These are phyloP conservation scores for Malus hybrid DNA, from an alignment of 331 rosid genomes.

Conservation along the genomic window DNA sequence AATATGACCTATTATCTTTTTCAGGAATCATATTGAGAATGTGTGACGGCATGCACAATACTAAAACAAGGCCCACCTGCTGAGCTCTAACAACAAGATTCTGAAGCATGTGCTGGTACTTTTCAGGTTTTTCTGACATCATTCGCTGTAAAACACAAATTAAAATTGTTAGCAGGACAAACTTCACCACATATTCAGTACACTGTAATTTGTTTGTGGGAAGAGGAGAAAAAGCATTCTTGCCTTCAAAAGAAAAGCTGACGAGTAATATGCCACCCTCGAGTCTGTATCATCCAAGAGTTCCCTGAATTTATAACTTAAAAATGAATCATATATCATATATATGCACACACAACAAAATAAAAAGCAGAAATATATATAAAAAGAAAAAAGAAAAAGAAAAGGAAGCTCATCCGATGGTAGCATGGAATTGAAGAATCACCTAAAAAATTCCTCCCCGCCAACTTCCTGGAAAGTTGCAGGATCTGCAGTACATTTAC, in stretches of 20 bases:
- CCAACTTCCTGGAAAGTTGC: constrained; percentile 80
- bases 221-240: constrained; percentile 7
- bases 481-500: constrained; percentile 94
- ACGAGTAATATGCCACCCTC: constrained; percentile 93
- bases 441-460: constrained; percentile 89
- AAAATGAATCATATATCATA: constrained; percentile 3
- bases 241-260: constrained; percentile 99
- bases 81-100: constrained; percentile 94
- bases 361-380: not conserved
- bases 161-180: constrained; percentile 8
- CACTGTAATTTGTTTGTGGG: constrained; percentile 10
- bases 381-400: no score
- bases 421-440: constrained; percentile 22
- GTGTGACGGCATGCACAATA: constrained; percentile 9
- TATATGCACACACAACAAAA: constrained; percentile 12
- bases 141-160: constrained; percentile 59
- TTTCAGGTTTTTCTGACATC: constrained; percentile 98
- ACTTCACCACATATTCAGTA: constrained; percentile 3
- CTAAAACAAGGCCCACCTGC: constrained; percentile 56
- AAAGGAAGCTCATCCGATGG: not conserved
- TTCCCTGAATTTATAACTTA: constrained; percentile 39
- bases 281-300: constrained; percentile 97
- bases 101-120: constrained; percentile 94
- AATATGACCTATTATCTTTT: not conserved
- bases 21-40: not conserved